Percentiles rank a stretch among this genome's conserved stretches.
Evolutionary conservation across 805 yeast genomes (phyloP).

Genomic region (Saturnispora besseyi): DNA sequence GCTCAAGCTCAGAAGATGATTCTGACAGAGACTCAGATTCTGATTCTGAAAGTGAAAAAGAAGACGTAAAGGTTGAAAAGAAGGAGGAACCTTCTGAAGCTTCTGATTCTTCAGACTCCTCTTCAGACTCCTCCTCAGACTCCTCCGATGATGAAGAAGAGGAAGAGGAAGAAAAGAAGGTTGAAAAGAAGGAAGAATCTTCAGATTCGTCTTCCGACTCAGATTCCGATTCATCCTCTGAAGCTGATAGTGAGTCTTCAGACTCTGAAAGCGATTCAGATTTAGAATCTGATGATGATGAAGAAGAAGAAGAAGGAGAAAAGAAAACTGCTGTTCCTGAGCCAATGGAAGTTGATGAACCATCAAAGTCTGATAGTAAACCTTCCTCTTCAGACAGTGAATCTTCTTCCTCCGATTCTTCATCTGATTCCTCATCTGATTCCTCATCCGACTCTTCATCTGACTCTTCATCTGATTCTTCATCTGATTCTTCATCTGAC

Average conservation of each 20-base stretch:
- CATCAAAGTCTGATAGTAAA: slow-evolving; percentile 7
- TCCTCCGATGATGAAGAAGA: background rate
- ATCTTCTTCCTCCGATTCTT: slow-evolving; percentile 9
- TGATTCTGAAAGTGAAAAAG: slow-evolving; percentile 7
- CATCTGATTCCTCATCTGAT: slow-evolving; percentile 9
- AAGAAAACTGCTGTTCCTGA: slow-evolving; percentile 1
- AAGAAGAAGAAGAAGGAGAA: background rate
- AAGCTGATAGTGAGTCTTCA: slow-evolving; percentile 13
- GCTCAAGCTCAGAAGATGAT: slow-evolving; percentile 13
- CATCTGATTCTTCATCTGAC: slow-evolving; percentile 9
- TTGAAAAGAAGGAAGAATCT: background rate
- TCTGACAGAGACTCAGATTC: slow-evolving; percentile 6
- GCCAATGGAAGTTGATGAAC: slow-evolving; percentile 11
- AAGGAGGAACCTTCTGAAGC: slow-evolving; percentile 3
- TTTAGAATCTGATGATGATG: slow-evolving; percentile 12
- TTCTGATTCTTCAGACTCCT: slow-evolving; percentile 6
- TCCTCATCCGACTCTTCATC: slow-evolving; percentile 8
- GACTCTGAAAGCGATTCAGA: slow-evolving; percentile 10
- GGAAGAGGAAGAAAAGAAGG: too few relatives aligned
- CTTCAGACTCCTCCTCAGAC: slow-evolving; percentile 7
- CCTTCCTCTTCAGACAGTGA: slow-evolving; percentile 10
- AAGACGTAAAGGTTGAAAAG: slow-evolving; percentile 12
- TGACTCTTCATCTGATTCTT: slow-evolving; percentile 9
- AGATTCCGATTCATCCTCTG: slow-evolving; percentile 17
- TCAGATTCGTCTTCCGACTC: slow-evolving; percentile 14